Evolutionary conservation across 169 alveolate genomes (phyloP).

Genomic region (Plasmodium gallinaceum): DNA sequence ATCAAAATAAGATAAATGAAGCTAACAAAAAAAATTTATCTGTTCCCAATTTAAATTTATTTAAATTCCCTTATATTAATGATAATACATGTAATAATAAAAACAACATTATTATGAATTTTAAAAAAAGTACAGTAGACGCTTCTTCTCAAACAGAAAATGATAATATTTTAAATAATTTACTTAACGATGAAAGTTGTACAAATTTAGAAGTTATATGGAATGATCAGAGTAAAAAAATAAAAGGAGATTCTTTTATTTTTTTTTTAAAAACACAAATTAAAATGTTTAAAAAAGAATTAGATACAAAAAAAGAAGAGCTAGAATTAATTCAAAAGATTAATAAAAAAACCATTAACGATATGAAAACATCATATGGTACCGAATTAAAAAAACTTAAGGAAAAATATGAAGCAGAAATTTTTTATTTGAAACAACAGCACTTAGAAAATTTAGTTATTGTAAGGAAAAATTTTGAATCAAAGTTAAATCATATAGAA

Average conservation of each 20-base stretch:
- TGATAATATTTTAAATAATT: slow-evolving; percentile 10
- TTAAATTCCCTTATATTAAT: neutral
- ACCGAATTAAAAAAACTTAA: slow-evolving; percentile 3
- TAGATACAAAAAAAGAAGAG: slow-evolving; percentile 15
- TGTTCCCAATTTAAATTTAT: neutral
- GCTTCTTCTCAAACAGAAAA: slow-evolving; percentile 18
- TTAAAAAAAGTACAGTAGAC: neutral
- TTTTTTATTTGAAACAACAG: slow-evolving; percentile 28
- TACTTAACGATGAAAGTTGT: neutral
- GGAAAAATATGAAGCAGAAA: slow-evolving; percentile 35
- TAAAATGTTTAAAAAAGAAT: slow-evolving; percentile 38
- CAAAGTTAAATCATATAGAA: slow-evolving; percentile 32
- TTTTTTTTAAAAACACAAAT: slow-evolving; percentile 34
- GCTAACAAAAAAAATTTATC: neutral
- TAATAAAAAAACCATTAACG: slow-evolving; percentile 24
- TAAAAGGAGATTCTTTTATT: slow-evolving; percentile 31
- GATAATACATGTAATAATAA: neutral
- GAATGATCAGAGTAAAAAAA: slow-evolving; percentile 14
- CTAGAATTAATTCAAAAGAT: slow-evolving; percentile 10
- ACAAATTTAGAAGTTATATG: slow-evolving; percentile 26
- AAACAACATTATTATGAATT: neutral
- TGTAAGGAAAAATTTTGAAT: slow-evolving; percentile 45
- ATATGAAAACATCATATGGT: slow-evolving; percentile 1
- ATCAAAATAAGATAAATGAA: neutral
- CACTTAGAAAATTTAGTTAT: slow-evolving; percentile 21